Evolutionary conservation across 352 stramenopile species (phyloP).

Genomic region (Pythium scleroteichum): DNA sequence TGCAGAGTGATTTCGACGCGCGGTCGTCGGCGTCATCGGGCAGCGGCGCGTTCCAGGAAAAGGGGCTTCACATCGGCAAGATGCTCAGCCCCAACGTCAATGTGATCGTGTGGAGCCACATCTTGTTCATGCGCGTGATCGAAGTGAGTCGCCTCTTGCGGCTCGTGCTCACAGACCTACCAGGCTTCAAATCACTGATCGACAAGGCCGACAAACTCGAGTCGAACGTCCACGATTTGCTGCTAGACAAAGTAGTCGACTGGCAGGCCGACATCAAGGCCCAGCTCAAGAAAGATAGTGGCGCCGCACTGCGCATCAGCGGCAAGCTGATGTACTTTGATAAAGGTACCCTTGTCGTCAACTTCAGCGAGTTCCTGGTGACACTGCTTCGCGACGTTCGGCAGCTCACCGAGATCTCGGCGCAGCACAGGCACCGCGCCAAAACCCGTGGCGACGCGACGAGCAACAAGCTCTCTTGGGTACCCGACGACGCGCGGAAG

Average conservation of each 20-base stretch:
- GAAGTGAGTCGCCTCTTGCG: constrained; percentile 51
- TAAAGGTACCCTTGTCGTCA: constrained; percentile 87
- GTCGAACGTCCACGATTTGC: constrained; percentile 55
- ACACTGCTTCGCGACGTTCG: constrained; percentile 91
- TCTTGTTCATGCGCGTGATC: constrained; percentile 57
- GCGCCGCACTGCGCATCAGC: constrained; percentile 65
- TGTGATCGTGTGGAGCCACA: constrained; percentile 83
- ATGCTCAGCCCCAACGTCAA: constrained; percentile 85
- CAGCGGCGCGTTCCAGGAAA: constrained; percentile 1
- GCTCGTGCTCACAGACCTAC: constrained; percentile 67
- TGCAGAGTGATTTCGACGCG: constrained; percentile 86
- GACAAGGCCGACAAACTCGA: constrained; percentile 59
- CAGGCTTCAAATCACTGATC: constrained; percentile 50
- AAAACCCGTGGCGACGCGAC: constrained; percentile 6
- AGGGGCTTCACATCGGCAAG: constrained; percentile 64
- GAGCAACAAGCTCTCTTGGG: constrained; percentile 51
- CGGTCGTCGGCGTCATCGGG: constrained; percentile 25
- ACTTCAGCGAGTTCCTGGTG: constrained; percentile 94
- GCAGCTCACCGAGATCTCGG: constrained; percentile 89
- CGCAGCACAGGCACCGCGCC: constrained; percentile 36
- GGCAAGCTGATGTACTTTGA: constrained; percentile 93
- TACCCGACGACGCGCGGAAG: constrained; percentile 63
- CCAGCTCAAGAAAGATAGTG: constrained; percentile 61
- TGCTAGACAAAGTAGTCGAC: constrained; percentile 81
- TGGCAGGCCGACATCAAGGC: constrained; percentile 85